Percentiles rank a stretch among this genome's conserved stretches.
These are phyloP conservation scores for Calocybe gangraenosa DNA, from an alignment of 768 basidiomycete genomes.

Conservation along the genomic window DNA sequence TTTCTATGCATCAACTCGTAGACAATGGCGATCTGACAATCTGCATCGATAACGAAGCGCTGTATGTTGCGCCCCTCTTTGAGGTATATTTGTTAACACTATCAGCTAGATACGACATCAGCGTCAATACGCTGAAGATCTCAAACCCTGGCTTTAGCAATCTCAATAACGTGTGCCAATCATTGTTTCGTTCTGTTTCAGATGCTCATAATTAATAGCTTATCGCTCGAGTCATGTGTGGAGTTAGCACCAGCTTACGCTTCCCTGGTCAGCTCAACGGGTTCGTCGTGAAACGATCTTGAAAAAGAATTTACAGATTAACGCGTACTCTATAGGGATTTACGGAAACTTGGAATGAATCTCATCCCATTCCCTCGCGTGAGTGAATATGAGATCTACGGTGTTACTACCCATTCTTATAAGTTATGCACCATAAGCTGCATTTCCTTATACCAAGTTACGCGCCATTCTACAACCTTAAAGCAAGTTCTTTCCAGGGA, in stretches of 20 bases:
- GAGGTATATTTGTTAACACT: background rate
- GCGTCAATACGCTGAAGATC: constrained; percentile 59
- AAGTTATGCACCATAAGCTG: constrained; percentile 41
- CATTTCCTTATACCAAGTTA: constrained; percentile 97
- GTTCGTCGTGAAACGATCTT: constrained; percentile 31
- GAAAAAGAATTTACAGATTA: background rate
- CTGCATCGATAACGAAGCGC: constrained; percentile 84
- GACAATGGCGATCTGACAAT: constrained; percentile 84
- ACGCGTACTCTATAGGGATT: constrained; percentile 45
- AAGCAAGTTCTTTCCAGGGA: constrained; percentile 55
- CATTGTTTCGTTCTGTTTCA: background rate
- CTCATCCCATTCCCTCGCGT: constrained; percentile 95
- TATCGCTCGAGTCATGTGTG: constrained; percentile 89
- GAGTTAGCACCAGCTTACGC: constrained; percentile 86
- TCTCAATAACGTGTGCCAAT: constrained; percentile 57
- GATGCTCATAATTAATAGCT: constrained; percentile 29
- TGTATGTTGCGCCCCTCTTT: constrained; percentile 40
- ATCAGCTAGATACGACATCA: constrained; percentile 63
- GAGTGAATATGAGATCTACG: constrained; percentile 5
- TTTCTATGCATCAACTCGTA: constrained; percentile 85
- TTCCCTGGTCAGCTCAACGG: constrained; percentile 95
- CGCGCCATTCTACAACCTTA: constrained; percentile 79
- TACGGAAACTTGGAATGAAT: constrained; percentile 91
- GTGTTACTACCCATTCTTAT: background rate
- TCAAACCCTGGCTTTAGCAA: constrained; percentile 59